Percentiles rank a stretch among this genome's conserved stretches.
phyloP scores from a whole-genome alignment of 1,284 basidiomycete genomes.

The Ceratobasidium sp. region DNA sequence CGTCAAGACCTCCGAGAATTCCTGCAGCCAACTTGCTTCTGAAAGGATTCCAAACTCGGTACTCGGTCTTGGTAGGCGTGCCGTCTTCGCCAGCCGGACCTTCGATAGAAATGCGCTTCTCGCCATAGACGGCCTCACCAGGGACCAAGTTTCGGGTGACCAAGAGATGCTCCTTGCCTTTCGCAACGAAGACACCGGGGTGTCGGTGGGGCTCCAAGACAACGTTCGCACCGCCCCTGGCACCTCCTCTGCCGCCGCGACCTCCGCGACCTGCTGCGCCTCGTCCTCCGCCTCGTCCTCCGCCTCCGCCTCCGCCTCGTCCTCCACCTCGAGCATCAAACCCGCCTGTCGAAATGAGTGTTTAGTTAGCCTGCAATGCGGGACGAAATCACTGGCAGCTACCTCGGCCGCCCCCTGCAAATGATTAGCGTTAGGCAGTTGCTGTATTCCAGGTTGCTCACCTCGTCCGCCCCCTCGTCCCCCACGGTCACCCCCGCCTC shows the following conservation, averaged over 20 bases:
- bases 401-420: constrained; percentile 52
- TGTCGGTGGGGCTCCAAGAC: constrained; percentile 97
- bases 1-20: constrained; percentile 94
- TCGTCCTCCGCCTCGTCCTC: constrained; percentile 44
- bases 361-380: neutral
- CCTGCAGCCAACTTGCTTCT: constrained; percentile 96
- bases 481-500: constrained; percentile 51
- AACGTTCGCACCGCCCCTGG: constrained; percentile 72
- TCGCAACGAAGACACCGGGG: constrained; percentile 92
- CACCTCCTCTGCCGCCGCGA: constrained; percentile 65
- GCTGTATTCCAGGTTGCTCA: neutral
- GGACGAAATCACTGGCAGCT: neutral
- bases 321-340: constrained; percentile 52
- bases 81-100: constrained; percentile 67
- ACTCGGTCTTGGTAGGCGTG: constrained; percentile 91
- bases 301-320: constrained; percentile 50
- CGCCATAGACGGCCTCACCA: constrained; percentile 97
- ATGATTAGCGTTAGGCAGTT: constrained; percentile 4
- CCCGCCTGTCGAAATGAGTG: constrained; percentile 46
- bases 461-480: constrained; percentile 51
- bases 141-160: constrained; percentile 99
- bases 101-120: constrained; percentile 92
- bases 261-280: constrained; percentile 58
- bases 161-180: constrained; percentile 95
- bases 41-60: constrained; percentile 99